Conservation (phyloP, 441 rosid genomes). For the Theobroma grandiflorum region DNA sequence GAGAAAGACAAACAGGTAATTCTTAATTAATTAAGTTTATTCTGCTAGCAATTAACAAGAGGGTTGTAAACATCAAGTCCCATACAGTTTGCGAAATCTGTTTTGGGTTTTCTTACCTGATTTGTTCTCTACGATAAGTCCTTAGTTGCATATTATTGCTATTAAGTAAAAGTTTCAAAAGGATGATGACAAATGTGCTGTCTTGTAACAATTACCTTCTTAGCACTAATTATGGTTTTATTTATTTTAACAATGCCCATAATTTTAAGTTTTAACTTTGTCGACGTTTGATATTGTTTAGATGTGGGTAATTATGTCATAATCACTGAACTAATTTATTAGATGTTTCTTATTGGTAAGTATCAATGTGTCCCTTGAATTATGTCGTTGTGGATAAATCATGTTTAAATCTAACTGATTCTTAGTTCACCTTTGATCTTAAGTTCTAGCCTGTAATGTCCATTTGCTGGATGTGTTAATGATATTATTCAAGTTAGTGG, state of each 20-base stretch:
- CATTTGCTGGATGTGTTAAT: neutral
- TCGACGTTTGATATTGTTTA: neutral
- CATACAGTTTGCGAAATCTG: constrained; percentile 3
- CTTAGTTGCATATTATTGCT: neutral
- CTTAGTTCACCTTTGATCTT: neutral
- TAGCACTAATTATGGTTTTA: neutral
- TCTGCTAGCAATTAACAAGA: neutral
- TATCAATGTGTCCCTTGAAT: neutral
- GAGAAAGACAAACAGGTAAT: constrained; percentile 88
- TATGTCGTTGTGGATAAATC: neutral
- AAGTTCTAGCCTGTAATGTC: neutral
- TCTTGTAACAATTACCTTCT: neutral
- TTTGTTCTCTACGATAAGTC: neutral
- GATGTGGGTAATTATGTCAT: neutral
- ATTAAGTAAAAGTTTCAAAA: neutral
- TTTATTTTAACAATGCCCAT: neutral
- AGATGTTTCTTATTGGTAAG: neutral
- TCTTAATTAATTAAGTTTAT: neutral
- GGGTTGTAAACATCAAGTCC: neutral
- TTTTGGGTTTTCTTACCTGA: neutral
- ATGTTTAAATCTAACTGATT: neutral
- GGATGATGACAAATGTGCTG: neutral
- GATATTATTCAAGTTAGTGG: neutral
- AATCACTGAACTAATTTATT: neutral
- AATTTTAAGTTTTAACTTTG: neutral